Evolutionary conservation across 2,329 filamentous ascomycete species (phyloP).

Genomic region (Diaporthe vexans): DNA sequence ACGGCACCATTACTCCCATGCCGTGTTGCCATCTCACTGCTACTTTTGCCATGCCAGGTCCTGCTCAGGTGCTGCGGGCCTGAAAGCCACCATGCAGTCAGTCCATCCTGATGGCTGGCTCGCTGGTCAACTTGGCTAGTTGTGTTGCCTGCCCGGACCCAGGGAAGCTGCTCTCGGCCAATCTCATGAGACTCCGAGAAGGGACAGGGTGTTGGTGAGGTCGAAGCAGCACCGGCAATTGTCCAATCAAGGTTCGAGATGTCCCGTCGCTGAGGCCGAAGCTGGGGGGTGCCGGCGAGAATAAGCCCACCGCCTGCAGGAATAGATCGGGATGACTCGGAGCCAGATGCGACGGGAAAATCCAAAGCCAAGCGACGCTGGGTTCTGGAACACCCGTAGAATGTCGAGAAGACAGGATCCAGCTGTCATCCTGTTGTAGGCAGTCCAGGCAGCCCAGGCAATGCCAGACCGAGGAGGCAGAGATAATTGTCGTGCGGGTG

Average conservation of each 20-base stretch:
- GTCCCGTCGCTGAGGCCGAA: background rate
- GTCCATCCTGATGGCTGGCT: slow-evolving; percentile 7
- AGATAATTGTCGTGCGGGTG: background rate
- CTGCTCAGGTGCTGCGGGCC: slow-evolving; percentile 12
- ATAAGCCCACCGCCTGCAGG: slow-evolving; percentile 3
- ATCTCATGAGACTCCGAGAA: background rate
- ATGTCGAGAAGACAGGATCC: background rate
- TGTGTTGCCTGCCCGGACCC: slow-evolving; percentile 22
- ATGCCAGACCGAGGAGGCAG: background rate
- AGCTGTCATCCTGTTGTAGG: background rate
- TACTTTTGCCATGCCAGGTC: slow-evolving; percentile 14
- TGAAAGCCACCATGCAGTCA: background rate
- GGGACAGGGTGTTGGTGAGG: slow-evolving; percentile 3
- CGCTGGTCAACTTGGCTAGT: background rate
- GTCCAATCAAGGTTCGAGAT: slow-evolving; percentile 23
- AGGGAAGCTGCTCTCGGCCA: background rate
- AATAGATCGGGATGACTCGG: slow-evolving; percentile 28
- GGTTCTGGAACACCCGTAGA: slow-evolving; percentile 14
- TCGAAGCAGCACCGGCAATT: slow-evolving; percentile 9
- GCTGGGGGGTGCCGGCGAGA: slow-evolving; percentile 26
- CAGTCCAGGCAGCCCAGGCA: background rate
- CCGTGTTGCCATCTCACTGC: background rate
- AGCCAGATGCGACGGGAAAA: slow-evolving; percentile 20
- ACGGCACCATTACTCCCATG: slow-evolving; percentile 10
- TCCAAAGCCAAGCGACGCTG: background rate